Percentiles rank a stretch among this genome's conserved stretches.
Conservation (phyloP, 2,329 filamentous ascomycete genomes). For the Monosporascus ibericus region DNA sequence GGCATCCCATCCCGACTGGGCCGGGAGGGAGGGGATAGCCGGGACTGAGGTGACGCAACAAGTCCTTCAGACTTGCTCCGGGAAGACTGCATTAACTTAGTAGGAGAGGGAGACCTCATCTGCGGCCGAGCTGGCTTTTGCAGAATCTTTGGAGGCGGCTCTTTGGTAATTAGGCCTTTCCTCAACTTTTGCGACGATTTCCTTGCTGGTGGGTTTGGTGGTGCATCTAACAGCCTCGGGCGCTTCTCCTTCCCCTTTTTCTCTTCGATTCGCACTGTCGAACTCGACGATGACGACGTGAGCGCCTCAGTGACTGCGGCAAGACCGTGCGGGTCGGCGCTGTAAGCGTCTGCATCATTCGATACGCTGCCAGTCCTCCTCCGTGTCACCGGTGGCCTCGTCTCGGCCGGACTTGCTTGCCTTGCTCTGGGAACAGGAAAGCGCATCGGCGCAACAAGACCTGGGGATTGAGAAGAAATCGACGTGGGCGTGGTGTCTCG, state of each 20-base stretch:
- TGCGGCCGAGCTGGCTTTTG: conserved; percentile 22
- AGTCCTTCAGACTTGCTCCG: conserved; percentile 20
- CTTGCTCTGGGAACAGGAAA: conserved; percentile 41
- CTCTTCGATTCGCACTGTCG: conserved; percentile 54
- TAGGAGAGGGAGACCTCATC: conserved; percentile 26
- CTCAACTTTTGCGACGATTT: conserved; percentile 55
- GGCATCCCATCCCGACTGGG: conserved; percentile 66
- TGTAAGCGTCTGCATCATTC: conserved; percentile 40
- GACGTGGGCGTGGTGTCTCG: conserved; percentile 74
- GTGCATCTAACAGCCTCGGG: conserved; percentile 39
- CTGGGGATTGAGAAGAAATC: conserved; percentile 68
- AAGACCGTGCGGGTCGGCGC: conserved; percentile 50
- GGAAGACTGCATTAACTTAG: conserved; percentile 22
- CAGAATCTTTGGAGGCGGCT: conserved; percentile 33
- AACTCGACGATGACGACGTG: conserved; percentile 67
- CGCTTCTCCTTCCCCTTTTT: conserved; percentile 39
- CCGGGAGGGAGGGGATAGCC: conserved; percentile 44
- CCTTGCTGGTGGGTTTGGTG: conserved; percentile 56
- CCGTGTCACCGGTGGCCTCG: conserved; percentile 54
- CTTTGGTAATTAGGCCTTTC: conserved; percentile 30
- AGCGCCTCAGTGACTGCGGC: conserved; percentile 63
- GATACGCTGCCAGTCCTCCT: conserved; percentile 50
- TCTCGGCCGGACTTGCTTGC: conserved; percentile 50
- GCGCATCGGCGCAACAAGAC: conserved; percentile 44
- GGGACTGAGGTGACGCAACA: conserved; percentile 25